A percentile compares a stretch with the other conserved stretches of the same genome.
Evolutionary conservation across 2,329 filamentous ascomycete genomes (phyloP).

Genomic region (Aspergillus fumigatiaffinis): DNA sequence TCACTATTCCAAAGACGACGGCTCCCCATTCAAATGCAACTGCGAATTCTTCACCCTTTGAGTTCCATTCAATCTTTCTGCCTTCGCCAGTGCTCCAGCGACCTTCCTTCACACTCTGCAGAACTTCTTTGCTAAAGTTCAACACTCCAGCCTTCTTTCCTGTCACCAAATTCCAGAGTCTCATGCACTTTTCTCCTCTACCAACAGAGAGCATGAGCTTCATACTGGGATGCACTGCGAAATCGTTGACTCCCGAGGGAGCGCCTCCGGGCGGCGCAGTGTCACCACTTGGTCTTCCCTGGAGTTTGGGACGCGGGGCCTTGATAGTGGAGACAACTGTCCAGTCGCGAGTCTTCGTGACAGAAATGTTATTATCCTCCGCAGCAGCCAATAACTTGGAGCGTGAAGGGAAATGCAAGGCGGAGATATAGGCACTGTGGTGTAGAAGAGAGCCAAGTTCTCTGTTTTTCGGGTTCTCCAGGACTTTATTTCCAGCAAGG

Average conservation of each 20-base stretch:
- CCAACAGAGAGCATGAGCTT: conserved; percentile 94
- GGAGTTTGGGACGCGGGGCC: conserved; percentile 75
- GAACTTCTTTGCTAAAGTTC: conserved; percentile 71
- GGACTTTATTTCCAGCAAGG: conserved; percentile 67
- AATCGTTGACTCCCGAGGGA: conserved; percentile 87
- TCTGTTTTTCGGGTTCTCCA: conserved; percentile 81
- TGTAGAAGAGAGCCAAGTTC: conserved; percentile 84
- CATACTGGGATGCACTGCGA: conserved; percentile 92
- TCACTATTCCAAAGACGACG: conserved; percentile 74
- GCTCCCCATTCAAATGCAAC: conserved; percentile 84
- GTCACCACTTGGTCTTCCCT: conserved; percentile 81
- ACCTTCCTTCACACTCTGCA: conserved; percentile 72
- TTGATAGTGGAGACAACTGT: conserved; percentile 82
- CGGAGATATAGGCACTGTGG: conserved; percentile 77
- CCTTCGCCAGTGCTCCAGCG: conserved; percentile 78
- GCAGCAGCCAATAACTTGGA: conserved; percentile 83
- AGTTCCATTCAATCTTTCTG: conserved; percentile 74
- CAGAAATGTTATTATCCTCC: conserved; percentile 87
- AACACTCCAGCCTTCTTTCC: conserved; percentile 92
- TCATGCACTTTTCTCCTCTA: conserved; percentile 84
- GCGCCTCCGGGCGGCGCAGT: conserved; percentile 77
- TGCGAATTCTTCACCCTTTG: conserved; percentile 74
- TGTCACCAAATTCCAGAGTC: conserved; percentile 94
- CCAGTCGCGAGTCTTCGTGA: conserved; percentile 87
- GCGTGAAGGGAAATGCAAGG: conserved; percentile 75